Percentiles rank a stretch among this genome's conserved stretches.
These are phyloP conservation scores for Isochrysis galbana DNA, from an alignment of 78 protist species.

Conservation along the genomic window DNA sequence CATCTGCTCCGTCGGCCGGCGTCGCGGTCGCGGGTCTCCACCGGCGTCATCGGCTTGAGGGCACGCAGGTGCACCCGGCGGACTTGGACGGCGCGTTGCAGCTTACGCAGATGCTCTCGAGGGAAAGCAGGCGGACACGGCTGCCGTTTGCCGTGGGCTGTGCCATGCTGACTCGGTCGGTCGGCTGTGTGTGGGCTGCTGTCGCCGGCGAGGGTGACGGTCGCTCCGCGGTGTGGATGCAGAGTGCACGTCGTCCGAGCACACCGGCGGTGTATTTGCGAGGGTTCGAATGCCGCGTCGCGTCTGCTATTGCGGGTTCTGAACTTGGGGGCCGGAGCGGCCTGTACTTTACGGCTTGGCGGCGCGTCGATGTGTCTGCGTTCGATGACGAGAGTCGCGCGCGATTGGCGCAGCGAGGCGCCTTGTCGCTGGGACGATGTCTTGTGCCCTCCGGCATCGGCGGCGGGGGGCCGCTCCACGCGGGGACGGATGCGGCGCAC, in stretches of 20 bases:
- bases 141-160: neutral
- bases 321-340: neutral
- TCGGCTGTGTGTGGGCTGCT: neutral
- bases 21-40: neutral
- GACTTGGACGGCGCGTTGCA: neutral
- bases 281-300: neutral
- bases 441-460: neutral
- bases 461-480: too few species aligned
- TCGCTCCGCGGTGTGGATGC: neutral
- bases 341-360: neutral
- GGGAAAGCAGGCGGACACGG: neutral
- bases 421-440: neutral
- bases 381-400: neutral
- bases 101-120: neutral
- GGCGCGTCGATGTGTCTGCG: neutral
- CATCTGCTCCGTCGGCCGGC: neutral
- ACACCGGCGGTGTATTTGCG: neutral
- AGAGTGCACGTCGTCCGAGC: neutral
- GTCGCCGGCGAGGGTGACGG: neutral
- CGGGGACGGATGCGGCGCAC: too few species aligned
- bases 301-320: neutral
- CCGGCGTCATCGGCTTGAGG: neutral
- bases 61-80: neutral
- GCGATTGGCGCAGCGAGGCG: neutral
- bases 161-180: neutral